phyloP scores from a whole-genome alignment of 805 yeast species.

The Clavispora santaluciae region DNA sequence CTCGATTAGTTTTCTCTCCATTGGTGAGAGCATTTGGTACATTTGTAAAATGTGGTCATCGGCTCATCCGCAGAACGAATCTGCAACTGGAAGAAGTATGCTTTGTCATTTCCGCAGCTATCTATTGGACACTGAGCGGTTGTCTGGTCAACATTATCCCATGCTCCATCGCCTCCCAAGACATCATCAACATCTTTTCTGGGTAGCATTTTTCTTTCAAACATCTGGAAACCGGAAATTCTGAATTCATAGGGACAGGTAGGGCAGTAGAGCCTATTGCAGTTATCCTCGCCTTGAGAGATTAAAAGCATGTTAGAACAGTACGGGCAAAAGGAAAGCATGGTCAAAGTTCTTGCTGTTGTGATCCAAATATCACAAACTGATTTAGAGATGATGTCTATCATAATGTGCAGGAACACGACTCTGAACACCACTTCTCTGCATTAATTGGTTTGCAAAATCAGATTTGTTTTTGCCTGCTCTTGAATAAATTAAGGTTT shows the following conservation, averaged over 20 bases:
- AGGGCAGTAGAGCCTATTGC: conserved; percentile 75
- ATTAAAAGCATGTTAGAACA: conserved; percentile 88
- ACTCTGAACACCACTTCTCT: neutral
- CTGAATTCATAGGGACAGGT: conserved; percentile 96
- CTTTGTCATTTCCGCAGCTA: conserved; percentile 80
- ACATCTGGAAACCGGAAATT: conserved; percentile 76
- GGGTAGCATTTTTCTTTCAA: conserved; percentile 75
- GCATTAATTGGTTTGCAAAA: no score
- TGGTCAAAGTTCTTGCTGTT: conserved; percentile 18
- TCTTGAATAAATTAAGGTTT: no score
- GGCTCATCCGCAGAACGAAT: conserved; percentile 99
- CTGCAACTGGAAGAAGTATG: conserved; percentile 94
- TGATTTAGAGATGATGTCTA: neutral
- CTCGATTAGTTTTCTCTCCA: conserved; percentile 86
- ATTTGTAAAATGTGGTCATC: conserved; percentile 96
- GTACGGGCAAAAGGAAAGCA: conserved; percentile 93
- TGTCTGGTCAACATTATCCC: conserved; percentile 99
- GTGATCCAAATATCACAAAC: neutral
- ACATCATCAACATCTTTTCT: conserved; percentile 95
- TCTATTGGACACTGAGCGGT: conserved; percentile 88
- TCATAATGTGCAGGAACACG: neutral
- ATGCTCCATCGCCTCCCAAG: conserved; percentile 92
- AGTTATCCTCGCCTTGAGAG: conserved; percentile 48
- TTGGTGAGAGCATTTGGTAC: conserved; percentile 87
- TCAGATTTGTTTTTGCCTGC: no score